Conservation (phyloP, 257 asterid species). For the Eucommia ulmoides region DNA sequence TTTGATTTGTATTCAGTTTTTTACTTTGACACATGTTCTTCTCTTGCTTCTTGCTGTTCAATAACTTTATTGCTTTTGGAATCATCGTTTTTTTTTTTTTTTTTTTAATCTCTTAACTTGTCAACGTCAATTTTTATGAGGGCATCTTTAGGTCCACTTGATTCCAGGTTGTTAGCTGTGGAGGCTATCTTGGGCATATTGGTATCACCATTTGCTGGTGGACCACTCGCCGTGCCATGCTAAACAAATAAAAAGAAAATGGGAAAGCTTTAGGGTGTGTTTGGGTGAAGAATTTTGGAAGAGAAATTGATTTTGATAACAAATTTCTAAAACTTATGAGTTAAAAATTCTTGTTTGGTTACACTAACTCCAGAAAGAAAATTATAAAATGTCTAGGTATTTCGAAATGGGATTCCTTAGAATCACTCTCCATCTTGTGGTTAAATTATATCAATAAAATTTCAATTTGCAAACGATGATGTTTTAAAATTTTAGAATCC, state of each 20-base stretch:
- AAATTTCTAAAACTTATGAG: too few species aligned
- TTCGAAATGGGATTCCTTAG: too few species aligned
- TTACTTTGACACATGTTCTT: constrained; percentile 39
- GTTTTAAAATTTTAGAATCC: too few species aligned
- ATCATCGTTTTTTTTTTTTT: constrained; percentile 47
- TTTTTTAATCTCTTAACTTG: constrained; percentile 49
- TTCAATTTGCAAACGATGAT: too few species aligned
- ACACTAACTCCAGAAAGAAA: too few species aligned
- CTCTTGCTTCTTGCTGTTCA: constrained; percentile 46
- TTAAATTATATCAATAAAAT: too few species aligned
- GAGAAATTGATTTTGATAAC: too few species aligned
- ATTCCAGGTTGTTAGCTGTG: constrained; percentile 25
- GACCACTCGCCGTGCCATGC: constrained; percentile 37
- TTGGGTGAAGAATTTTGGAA: too few species aligned
- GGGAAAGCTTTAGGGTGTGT: not conserved
- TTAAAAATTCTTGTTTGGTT: too few species aligned
- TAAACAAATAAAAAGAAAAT: constrained; percentile 12
- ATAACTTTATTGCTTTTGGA: constrained; percentile 20
- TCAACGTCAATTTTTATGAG: constrained; percentile 33
- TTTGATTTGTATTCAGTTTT: constrained; percentile 41
- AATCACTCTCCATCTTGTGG: too few species aligned
- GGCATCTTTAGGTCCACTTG: constrained; percentile 31
- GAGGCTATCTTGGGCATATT: constrained; percentile 32
- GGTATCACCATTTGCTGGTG: constrained; percentile 31
- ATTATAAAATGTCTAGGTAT: too few species aligned